Conservation (phyloP, 176 grass and related monocot genomes). For the Raddia distichophylla region DNA sequence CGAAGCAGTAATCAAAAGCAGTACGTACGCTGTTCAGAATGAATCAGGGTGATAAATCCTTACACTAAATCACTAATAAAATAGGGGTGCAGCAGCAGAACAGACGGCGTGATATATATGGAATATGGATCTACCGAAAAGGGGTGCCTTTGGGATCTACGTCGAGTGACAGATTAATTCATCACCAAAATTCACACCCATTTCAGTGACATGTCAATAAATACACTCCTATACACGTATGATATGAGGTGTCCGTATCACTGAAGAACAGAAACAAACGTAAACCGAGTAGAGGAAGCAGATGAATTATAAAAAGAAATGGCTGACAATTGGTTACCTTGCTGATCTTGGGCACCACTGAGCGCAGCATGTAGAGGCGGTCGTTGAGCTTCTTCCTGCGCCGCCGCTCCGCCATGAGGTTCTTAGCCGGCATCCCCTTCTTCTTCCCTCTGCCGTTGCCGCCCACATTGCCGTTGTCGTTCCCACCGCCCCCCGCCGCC, state of each 20-base stretch:
- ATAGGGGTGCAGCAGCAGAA: not conserved
- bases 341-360: conserved; percentile 89
- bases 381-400: conserved; percentile 86
- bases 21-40: conserved; percentile 3
- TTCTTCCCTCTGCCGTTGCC: conserved; percentile 63
- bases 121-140: conserved; percentile 21
- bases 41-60: not conserved
- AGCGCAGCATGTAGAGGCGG: conserved; percentile 80
- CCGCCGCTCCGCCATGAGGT: conserved; percentile 80
- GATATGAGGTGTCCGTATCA: not conserved
- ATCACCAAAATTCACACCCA: conserved; percentile 14
- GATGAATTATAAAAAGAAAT: conserved; percentile 4
- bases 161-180: not conserved
- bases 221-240: not conserved
- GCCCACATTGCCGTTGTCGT: conserved; percentile 35
- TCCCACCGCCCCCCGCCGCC: conserved; percentile 29
- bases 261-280: not conserved
- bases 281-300: too few relatives aligned
- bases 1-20: conserved; percentile 1
- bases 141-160: conserved; percentile 23
- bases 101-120: not conserved
- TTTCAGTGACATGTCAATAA: not conserved
- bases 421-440: conserved; percentile 83
- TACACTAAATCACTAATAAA: too few relatives aligned
- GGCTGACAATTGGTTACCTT: conserved; percentile 47